phyloP scores from a whole-genome alignment of 352 stramenopile genomes.

The Phytophthora capsici region DNA sequence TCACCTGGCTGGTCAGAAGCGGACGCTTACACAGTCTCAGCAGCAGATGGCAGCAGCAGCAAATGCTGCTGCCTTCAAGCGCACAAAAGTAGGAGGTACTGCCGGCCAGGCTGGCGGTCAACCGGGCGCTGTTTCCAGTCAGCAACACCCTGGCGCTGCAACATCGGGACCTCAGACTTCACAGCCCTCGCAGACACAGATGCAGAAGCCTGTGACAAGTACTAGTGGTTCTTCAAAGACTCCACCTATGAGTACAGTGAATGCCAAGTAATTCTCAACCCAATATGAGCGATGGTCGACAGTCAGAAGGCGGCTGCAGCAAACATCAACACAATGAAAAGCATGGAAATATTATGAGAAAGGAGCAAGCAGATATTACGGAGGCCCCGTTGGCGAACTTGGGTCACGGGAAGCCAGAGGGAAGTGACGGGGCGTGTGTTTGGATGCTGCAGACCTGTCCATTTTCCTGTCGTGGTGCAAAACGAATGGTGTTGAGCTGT shows the following conservation, averaged over 20 bases:
- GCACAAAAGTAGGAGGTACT: conserved; percentile 69
- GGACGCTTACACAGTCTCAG: conserved; percentile 80
- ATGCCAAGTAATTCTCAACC: conserved; percentile 77
- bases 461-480: conserved; percentile 31
- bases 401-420: conserved; percentile 40
- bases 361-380: conserved; percentile 24
- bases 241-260: conserved; percentile 87
- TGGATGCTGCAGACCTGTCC: conserved; percentile 25
- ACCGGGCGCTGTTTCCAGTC: conserved; percentile 28
- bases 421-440: conserved; percentile 27
- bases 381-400: conserved; percentile 35
- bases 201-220: conserved; percentile 79
- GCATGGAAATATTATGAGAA: conserved; percentile 34
- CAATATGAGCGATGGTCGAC: conserved; percentile 42
- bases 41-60: conserved; percentile 83
- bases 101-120: conserved; percentile 29
- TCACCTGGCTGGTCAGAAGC: conserved; percentile 55
- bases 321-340: conserved; percentile 29
- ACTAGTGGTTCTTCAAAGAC: conserved; percentile 81
- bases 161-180: conserved; percentile 58
- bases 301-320: conserved; percentile 23
- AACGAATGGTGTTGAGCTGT: conserved; percentile 34
- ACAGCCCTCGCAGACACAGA: conserved; percentile 56
- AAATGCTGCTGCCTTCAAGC: conserved; percentile 84
- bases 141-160: conserved; percentile 34